phyloP scores from a whole-genome alignment of 2,329 filamentous ascomycete species.

The Talaromyces albobiverticillius region DNA sequence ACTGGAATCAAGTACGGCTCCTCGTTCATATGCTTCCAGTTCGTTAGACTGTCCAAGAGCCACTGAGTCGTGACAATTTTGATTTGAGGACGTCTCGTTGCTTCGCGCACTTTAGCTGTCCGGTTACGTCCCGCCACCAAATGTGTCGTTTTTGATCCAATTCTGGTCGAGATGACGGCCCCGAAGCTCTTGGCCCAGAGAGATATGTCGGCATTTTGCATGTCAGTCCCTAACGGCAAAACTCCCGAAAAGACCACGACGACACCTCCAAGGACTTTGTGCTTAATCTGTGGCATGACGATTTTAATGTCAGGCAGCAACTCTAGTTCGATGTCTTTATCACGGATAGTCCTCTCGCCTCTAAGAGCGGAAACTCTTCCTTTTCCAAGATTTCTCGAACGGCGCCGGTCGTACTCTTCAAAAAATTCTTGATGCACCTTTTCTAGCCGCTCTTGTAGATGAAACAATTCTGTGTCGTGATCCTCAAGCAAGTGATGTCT shows the following conservation, averaged over 20 bases:
- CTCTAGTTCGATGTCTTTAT: conserved; percentile 50
- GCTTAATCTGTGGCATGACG: conserved; percentile 81
- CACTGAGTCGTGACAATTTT: conserved; percentile 91
- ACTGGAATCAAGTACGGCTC: conserved; percentile 74
- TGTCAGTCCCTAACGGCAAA: conserved; percentile 75
- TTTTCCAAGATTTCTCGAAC: conserved; percentile 38
- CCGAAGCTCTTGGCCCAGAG: conserved; percentile 86
- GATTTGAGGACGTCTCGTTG: conserved; percentile 72
- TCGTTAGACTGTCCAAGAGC: conserved; percentile 79
- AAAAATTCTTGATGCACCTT: conserved; percentile 78
- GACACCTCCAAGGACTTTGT: conserved; percentile 68
- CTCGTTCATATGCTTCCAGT: conserved; percentile 80
- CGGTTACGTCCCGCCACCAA: conserved; percentile 60
- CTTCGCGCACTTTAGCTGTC: conserved; percentile 88
- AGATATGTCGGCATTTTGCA: conserved; percentile 79
- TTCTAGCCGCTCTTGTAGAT: conserved; percentile 72
- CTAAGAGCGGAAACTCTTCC: conserved; percentile 50
- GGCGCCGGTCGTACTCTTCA: conserved; percentile 68
- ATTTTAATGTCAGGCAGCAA: conserved; percentile 79
- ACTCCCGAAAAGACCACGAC: conserved; percentile 88
- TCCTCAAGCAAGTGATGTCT: conserved; percentile 80
- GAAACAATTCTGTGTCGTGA: conserved; percentile 77
- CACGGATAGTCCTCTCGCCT: conserved; percentile 45
- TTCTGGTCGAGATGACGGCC: conserved; percentile 53
- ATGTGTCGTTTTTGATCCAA: conserved; percentile 49